Evolutionary conservation across 1,284 basidiomycete species (phyloP).

Genomic region (Cryptococcus sp.): DNA sequence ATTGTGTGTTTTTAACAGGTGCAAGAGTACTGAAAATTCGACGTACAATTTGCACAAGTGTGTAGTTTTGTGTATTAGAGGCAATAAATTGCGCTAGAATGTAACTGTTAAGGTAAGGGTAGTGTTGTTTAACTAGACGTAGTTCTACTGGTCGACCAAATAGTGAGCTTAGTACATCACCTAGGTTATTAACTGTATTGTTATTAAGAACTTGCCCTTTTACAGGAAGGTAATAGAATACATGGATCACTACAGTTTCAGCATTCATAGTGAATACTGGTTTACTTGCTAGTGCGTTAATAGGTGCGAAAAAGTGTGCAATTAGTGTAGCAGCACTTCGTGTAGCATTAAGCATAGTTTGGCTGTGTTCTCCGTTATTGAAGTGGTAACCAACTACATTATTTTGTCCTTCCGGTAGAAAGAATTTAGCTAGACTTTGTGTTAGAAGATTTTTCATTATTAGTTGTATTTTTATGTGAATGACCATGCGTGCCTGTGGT

Average conservation of each 20-base stretch:
- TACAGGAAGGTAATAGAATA: constrained; percentile 13
- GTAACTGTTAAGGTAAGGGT: constrained; percentile 17
- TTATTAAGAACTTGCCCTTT: constrained; percentile 8
- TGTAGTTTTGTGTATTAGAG: constrained; percentile 3
- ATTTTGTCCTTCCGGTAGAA: constrained; percentile 1
- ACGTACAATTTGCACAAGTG: constrained; percentile 3
- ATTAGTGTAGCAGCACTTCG: constrained; percentile 4
- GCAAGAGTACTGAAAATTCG: constrained; percentile 4
- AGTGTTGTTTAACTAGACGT: constrained; percentile 13
- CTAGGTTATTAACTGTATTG: constrained; percentile 20
- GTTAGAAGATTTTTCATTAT: constrained; percentile 6
- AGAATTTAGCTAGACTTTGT: constrained; percentile 4
- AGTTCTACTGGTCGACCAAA: constrained; percentile 14
- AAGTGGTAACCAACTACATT: background rate
- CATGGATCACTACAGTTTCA: constrained; percentile 15
- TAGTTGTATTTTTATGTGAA: constrained; percentile 3
- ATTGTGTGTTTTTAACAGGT: constrained; percentile 2
- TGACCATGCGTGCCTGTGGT: background rate
- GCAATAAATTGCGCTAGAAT: constrained; percentile 17
- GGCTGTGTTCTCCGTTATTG: constrained; percentile 1
- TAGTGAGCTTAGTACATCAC: constrained; percentile 19
- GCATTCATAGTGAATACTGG: constrained; percentile 18
- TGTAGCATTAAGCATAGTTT: constrained; percentile 2
- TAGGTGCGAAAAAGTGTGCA: constrained; percentile 4
- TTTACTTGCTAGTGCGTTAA: constrained; percentile 12